Evolutionary conservation across 495 filamentous ascomycete species (phyloP).

Genomic region (Hypoxylon lenormandii): DNA sequence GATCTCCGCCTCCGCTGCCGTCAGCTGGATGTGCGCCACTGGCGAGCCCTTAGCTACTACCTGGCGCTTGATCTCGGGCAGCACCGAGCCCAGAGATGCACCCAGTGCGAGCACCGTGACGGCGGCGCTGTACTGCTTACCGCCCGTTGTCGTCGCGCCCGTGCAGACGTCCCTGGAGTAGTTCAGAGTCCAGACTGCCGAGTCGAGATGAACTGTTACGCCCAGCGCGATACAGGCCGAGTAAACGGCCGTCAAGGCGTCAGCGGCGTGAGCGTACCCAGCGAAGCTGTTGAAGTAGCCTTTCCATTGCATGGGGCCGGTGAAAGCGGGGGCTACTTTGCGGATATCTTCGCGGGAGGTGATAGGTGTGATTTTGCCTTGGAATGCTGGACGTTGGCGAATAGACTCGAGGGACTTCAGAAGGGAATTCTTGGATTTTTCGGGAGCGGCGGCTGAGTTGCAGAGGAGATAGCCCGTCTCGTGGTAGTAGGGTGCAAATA

Average conservation of each 20-base stretch:
- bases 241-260: conserved; percentile 53
- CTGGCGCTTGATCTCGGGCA: conserved; percentile 50
- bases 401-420: conserved; percentile 61
- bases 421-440: conserved; percentile 62
- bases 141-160: conserved; percentile 24
- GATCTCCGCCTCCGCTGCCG: conserved; percentile 63
- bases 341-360: conserved; percentile 54
- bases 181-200: conserved; percentile 35
- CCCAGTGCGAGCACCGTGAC: conserved; percentile 42
- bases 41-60: conserved; percentile 65
- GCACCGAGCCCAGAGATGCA: conserved; percentile 40
- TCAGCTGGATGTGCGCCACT: conserved; percentile 67
- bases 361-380: conserved; percentile 54
- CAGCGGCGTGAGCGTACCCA: conserved; percentile 65
- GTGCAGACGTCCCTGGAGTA: conserved; percentile 38
- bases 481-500: conserved; percentile 66
- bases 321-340: conserved; percentile 58
- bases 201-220: conserved; percentile 51
- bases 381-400: conserved; percentile 52
- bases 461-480: conserved; percentile 67
- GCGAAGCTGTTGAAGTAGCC: conserved; percentile 68
- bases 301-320: conserved; percentile 62
- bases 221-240: conserved; percentile 45
- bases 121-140: conserved; percentile 27
- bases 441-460: conserved; percentile 59